Evolutionary conservation across 225 moss, liverwort and hornwort genomes (phyloP), one percentile per base, ranked within the genome.

Genomic region (Pleurozium schreberi): DNA sequence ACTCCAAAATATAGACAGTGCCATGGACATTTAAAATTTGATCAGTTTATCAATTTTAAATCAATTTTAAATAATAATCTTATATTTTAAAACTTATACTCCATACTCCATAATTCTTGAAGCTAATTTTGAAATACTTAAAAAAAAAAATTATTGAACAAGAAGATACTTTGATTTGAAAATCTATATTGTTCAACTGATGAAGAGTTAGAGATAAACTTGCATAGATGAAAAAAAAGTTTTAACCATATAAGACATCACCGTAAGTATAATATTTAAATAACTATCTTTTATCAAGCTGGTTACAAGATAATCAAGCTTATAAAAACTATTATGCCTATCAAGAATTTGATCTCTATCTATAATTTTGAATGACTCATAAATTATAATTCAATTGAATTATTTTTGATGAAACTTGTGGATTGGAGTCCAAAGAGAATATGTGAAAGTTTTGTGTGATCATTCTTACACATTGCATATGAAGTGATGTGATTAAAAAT

Each of bases 401-500:
- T n/a, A n/a, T n/a, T n/a, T n/a, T n/a, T n/a, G n/a, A n/a, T 11
- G 8, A 33, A 2, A 75, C 5, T 49, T 20, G 7, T 47, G 0
- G 31, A 74, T 31, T 49, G 31, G 6, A 31, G 0, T 18, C 7
- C 4, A 19, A 19, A 0, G 1, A 75, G 11, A 33, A 75, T 33
- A 0, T 19, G 0, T 49, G 1, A 75, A 2, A 31, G 3, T 19
- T 31, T 49, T 19, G 11, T 4, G 4, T 19, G 1, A 33, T 31
- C 31, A 49, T 18, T 2, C 0, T 2, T 43, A 47, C 2, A 47
- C 0, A 31, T 0, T 12, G 4, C 7, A 4, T 33, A 31, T 7
- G 0, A 49, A 33, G 3, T 31, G 33, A 49, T 31, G 4, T 33
- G 3, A 49, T 8, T 49, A 12, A 49, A 12, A 20, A 7, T 33